Evolutionary conservation across 352 stramenopile species (phyloP).

Genomic region (Globisporangium megalacanthum): DNA sequence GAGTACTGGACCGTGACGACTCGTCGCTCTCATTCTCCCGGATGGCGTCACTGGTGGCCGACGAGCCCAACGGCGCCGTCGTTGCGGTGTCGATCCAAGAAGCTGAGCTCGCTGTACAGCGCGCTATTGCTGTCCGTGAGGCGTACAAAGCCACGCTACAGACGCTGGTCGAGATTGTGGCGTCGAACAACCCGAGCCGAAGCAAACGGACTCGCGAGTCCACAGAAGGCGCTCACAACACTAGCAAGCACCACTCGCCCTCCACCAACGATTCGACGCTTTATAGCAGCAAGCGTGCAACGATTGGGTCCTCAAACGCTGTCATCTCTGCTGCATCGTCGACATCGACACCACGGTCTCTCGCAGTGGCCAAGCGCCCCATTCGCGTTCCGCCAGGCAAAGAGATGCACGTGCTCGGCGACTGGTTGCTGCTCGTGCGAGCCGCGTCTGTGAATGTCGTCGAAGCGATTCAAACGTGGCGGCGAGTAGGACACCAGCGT

Average conservation of each 20-base stretch:
- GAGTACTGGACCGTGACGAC: no score
- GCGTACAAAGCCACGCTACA: conserved; percentile 25
- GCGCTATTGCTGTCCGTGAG: conserved; percentile 43
- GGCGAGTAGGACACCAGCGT: conserved; percentile 26
- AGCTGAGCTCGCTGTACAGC: conserved; percentile 31
- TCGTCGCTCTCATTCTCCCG: neutral
- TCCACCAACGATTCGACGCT: no score
- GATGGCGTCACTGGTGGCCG: neutral
- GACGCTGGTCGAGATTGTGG: conserved; percentile 1
- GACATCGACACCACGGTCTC: neutral
- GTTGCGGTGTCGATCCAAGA: conserved; percentile 24
- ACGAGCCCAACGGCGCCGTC: neutral
- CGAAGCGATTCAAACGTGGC: conserved; percentile 38
- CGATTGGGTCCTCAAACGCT: neutral
- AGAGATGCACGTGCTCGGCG: conserved; percentile 50
- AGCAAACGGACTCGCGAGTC: neutral
- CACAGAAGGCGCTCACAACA: neutral
- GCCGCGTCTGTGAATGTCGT: conserved; percentile 54
- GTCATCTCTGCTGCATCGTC: neutral
- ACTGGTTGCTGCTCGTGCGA: conserved; percentile 45
- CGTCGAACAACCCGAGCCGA: neutral
- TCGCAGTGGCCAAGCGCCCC: neutral
- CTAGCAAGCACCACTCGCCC: neutral
- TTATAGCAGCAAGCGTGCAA: neutral
- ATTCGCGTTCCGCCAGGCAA: conserved; percentile 23